Evolutionary conservation across 1,284 basidiomycete genomes (phyloP), one percentile per base, ranked within the genome.

Genomic region (Boletellus sp.): DNA sequence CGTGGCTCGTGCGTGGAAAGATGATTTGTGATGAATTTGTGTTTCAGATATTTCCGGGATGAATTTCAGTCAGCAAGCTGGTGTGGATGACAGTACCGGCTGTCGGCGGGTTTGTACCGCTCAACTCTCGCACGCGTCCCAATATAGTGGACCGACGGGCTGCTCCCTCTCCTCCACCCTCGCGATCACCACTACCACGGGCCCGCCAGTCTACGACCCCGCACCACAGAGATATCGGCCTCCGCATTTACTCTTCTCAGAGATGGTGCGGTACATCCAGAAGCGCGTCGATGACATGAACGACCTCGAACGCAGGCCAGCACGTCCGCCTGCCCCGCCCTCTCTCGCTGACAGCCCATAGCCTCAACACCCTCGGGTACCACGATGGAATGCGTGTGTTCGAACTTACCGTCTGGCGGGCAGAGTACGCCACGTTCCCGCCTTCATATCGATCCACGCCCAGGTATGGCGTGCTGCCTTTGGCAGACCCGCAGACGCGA

Each of bases 401-500:
- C 26, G 84, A 88, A 70, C 75, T 91, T 52, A 82, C 87, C 76
- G 66, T 78, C 39, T 89, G 82, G 80, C 78, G 85, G 25, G 71
- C 76, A 33, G 87, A 90, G 64, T 87, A 36, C 82, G 91, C 34
- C 84, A 96, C 54, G 77, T 96, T 17, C 90, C 91, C 8, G 87
- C 89, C 1, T 77, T 97, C 42, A 91, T 94, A 81, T 85, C 84
- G 57, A 84, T 97, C 41, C 92, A 96, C 59, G 93, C 91, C 0
- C 88, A 94, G 54, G 84, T 99, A 20, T 99, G 95, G 87, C 84
- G 87, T 53, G 87, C 93, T 21, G 87, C 94, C 13, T 99, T 97
- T 63, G 94, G 93, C 2, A 89, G 87, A 63, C 76, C 91, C 4
- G 96, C 96, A 11, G 96, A 98, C 63, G 91, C 87, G 2, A 82